Conservation (phyloP, 1,284 basidiomycete genomes). For the Termitomyces sp. region DNA sequence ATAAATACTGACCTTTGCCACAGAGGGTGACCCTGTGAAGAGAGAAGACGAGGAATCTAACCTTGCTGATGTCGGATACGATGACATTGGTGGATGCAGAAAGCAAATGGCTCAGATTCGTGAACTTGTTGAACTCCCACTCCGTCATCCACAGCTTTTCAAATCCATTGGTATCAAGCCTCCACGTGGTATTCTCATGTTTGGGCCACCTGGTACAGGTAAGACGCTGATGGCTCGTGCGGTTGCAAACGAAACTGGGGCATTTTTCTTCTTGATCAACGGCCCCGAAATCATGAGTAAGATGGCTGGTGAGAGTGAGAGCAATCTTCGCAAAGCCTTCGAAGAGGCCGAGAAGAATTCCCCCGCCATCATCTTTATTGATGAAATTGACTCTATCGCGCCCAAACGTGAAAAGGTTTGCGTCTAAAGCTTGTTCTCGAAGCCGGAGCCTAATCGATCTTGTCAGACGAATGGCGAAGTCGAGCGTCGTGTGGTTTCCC, state of each 20-base stretch:
- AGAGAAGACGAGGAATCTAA: constrained; percentile 98
- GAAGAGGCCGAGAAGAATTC: constrained; percentile 99
- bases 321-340: constrained; percentile 96
- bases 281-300: constrained; percentile 99
- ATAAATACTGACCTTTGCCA: constrained; percentile 10
- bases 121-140: constrained; percentile 96
- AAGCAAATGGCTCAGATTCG: constrained; percentile 99
- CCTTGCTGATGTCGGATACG: constrained; percentile 96
- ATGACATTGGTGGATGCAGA: constrained; percentile 98
- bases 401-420: constrained; percentile 97
- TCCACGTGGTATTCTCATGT: constrained; percentile 96
- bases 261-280: constrained; percentile 99
- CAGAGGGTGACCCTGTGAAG: constrained; percentile 98
- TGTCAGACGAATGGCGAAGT: constrained; percentile 95
- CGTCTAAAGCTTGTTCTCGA: not conserved
- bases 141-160: constrained; percentile 98
- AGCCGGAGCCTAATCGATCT: not conserved
- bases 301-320: constrained; percentile 98
- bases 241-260: constrained; percentile 98
- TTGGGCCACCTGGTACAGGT: constrained; percentile 94
- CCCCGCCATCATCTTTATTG: constrained; percentile 99
- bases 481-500: constrained; percentile 97
- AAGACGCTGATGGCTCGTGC: constrained; percentile 99
- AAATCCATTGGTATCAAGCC: constrained; percentile 99
- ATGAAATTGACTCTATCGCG: constrained; percentile 98